Percentiles rank a stretch among this genome's conserved stretches.
Conservation (phyloP, 192 early-diverging fungal genomes). For the Coemansia sp. region DNA sequence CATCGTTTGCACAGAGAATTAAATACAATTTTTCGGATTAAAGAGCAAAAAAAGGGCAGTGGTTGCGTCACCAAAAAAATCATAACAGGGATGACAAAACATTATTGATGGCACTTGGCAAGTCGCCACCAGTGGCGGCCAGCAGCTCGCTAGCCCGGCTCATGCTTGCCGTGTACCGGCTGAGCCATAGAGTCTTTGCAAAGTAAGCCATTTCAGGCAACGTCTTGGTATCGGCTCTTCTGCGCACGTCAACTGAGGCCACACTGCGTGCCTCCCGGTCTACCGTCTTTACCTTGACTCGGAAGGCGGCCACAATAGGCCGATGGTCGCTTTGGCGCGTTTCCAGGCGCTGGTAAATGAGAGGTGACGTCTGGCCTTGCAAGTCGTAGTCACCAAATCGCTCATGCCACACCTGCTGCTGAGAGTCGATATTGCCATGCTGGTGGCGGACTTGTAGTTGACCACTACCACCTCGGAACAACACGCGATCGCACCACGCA, state of each 20-base stretch:
- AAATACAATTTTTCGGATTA: not conserved
- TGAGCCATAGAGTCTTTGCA: slow-evolving; percentile 42
- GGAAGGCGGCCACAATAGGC: slow-evolving; percentile 74
- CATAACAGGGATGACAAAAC: not conserved
- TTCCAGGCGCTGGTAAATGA: slow-evolving; percentile 68
- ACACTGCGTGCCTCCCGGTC: slow-evolving; percentile 53
- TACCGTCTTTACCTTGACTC: slow-evolving; percentile 59
- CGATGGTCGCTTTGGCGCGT: slow-evolving; percentile 79
- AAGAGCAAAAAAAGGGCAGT: not conserved
- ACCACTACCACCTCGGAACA: slow-evolving; percentile 56
- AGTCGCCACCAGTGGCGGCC: slow-evolving; percentile 20
- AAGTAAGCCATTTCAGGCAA: slow-evolving; percentile 34
- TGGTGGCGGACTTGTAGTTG: not conserved
- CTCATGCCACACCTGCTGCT: slow-evolving; percentile 1
- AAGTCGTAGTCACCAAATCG: slow-evolving; percentile 14
- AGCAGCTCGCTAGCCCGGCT: slow-evolving; percentile 20
- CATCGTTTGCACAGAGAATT: not conserved
- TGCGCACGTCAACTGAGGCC: slow-evolving; percentile 52
- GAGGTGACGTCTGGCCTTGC: slow-evolving; percentile 32
- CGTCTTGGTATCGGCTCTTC: slow-evolving; percentile 47
- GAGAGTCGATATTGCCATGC: not conserved
- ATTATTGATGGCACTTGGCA: slow-evolving; percentile 21
- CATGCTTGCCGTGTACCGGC: slow-evolving; percentile 22
- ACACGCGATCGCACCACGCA: slow-evolving; percentile 94
- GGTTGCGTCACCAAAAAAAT: not conserved